Conservation (phyloP, 768 basidiomycete species). For the Russula virescens region DNA sequence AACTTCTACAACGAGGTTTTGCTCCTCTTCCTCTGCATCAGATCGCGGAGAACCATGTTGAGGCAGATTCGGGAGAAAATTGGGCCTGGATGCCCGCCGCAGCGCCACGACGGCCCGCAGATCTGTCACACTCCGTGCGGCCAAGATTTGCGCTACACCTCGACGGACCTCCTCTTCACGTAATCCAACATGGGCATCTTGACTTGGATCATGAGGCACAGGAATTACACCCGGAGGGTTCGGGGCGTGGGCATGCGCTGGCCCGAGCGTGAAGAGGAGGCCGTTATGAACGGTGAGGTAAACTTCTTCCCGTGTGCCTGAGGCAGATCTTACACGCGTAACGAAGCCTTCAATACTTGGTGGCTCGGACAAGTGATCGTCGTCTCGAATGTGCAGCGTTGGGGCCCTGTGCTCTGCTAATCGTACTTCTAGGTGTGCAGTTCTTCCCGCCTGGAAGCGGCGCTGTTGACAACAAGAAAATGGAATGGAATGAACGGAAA, state of each 20-base stretch:
- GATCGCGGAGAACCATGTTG: conserved; percentile 16
- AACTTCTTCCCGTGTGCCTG: conserved; percentile 49
- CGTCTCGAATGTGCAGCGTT: conserved; percentile 39
- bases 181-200: conserved; percentile 32
- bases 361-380: conserved; percentile 59
- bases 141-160: conserved; percentile 56
- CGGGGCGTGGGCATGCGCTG: conserved; percentile 58
- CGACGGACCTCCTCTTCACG: conserved; percentile 52
- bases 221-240: conserved; percentile 52
- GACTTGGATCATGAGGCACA: conserved; percentile 29
- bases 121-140: conserved; percentile 65
- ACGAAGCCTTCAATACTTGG: conserved; percentile 84
- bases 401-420: conserved; percentile 63
- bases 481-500: conserved; percentile 24
- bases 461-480: conserved; percentile 8
- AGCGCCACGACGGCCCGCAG: conserved; percentile 63
- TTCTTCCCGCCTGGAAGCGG: conserved; percentile 32
- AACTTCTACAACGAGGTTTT: neutral
- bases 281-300: conserved; percentile 74
- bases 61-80: conserved; percentile 30
- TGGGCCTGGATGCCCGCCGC: conserved; percentile 51
- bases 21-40: conserved; percentile 28
- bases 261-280: conserved; percentile 55
- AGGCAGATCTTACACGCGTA: conserved; percentile 57
- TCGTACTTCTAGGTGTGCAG: conserved; percentile 67